Evolutionary conservation across 148 eudicot species (phyloP).

Genomic region (Hydrangea macrophylla): DNA sequence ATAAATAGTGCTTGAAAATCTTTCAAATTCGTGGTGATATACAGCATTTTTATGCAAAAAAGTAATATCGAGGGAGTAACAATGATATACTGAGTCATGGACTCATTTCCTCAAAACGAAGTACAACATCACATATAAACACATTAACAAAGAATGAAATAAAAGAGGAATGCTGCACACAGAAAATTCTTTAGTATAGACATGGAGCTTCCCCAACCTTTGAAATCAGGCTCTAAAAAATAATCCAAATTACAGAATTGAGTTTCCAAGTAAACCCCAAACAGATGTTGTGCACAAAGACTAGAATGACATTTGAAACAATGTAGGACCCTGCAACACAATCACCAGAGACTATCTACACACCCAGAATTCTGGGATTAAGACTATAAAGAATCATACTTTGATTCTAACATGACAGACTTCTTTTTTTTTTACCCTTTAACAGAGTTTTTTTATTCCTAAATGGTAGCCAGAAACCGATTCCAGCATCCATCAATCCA

Average conservation of each 20-base stretch:
- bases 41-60: no score
- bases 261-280: conserved; percentile 13
- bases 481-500: conserved; percentile 50
- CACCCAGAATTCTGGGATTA: conserved; percentile 58
- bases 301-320: conserved; percentile 20
- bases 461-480: conserved; percentile 55
- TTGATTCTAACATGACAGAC: conserved; percentile 56
- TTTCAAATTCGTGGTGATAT: no score
- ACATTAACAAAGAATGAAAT: no score
- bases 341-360: conserved; percentile 55
- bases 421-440: no score
- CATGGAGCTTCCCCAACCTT: conserved; percentile 33
- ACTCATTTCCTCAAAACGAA: no score
- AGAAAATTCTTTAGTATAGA: no score
- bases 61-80: no score
- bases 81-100: no score
- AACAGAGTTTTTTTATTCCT: conserved; percentile 33
- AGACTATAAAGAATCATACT: conserved; percentile 77
- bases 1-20: no score
- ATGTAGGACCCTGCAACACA: conserved; percentile 30
- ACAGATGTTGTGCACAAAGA: conserved; percentile 28
- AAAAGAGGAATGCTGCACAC: no score
- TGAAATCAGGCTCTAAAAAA: conserved; percentile 34
- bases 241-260: conserved; percentile 22
- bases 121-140: no score